These are phyloP conservation scores for Elaeagnus macrophylla DNA, from an alignment of 306 rosid species.

Conservation along the genomic window DNA sequence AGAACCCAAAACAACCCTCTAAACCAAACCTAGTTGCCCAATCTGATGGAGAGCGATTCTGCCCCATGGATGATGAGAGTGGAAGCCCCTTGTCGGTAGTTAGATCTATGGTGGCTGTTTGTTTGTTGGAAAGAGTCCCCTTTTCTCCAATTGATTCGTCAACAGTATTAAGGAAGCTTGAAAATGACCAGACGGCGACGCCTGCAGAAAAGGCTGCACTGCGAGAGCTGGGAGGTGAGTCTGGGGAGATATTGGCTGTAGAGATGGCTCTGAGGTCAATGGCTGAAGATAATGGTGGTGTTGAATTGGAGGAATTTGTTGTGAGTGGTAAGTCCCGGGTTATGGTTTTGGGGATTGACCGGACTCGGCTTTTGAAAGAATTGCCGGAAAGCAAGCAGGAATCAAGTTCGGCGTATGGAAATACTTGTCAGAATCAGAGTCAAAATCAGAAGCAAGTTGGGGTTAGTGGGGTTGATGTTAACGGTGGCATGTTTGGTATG, in stretches of 20 bases:
- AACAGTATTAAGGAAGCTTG: constrained; percentile 71
- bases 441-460: constrained; percentile 35
- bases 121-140: constrained; percentile 67
- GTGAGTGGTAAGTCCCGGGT: constrained; percentile 83
- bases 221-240: constrained; percentile 73
- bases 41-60: constrained; percentile 18
- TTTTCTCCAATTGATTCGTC: constrained; percentile 82
- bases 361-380: constrained; percentile 70
- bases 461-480: constrained; percentile 26
- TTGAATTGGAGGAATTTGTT: constrained; percentile 85
- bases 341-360: constrained; percentile 66
- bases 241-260: constrained; percentile 69
- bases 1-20: constrained; percentile 16
- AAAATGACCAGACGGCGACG: constrained; percentile 56
- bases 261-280: constrained; percentile 94
- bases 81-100: constrained; percentile 57
- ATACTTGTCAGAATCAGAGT: constrained; percentile 23
- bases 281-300: constrained; percentile 68
- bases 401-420: constrained; percentile 39
- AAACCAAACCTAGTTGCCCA: constrained; percentile 15
- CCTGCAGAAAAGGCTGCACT: constrained; percentile 57
- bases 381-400: constrained; percentile 67
- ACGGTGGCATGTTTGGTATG: constrained; percentile 53
- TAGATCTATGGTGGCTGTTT: constrained; percentile 78
- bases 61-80: constrained; percentile 27